Conservation (phyloP, 1,139 yeast species). For the Yamadazyma epiphylla region DNA sequence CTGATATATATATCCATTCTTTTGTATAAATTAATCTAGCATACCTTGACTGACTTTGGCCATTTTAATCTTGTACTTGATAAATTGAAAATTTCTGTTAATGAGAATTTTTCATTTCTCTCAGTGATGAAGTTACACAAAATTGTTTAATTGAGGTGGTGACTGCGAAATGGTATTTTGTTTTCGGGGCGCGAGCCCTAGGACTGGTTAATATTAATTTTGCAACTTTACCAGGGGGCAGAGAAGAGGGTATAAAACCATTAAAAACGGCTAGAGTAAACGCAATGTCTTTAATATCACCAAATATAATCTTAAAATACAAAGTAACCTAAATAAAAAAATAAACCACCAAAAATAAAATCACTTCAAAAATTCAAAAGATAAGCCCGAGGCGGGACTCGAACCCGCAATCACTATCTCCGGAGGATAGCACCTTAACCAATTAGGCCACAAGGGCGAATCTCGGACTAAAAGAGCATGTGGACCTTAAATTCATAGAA, state of each 20-base stretch:
- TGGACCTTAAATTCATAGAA: too few species aligned
- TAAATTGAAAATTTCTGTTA: constrained; percentile 11
- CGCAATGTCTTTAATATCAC: too few species aligned
- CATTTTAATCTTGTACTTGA: constrained; percentile 37
- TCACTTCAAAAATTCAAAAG: constrained; percentile 6
- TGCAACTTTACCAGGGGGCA: too few species aligned
- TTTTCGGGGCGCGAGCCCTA: constrained; percentile 23
- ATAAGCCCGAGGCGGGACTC: constrained; percentile 53
- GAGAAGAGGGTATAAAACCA: not conserved
- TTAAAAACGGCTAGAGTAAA: too few species aligned
- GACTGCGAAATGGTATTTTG: too few species aligned
- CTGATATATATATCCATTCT: too few species aligned
- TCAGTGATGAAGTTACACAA: too few species aligned
- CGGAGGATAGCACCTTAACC: constrained; percentile 56
- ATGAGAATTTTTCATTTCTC: constrained; percentile 6
- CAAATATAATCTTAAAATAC: not conserved
- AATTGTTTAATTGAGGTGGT: too few species aligned
- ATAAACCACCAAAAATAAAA: constrained; percentile 4
- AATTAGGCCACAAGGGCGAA: constrained; percentile 53
- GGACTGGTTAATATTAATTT: too few species aligned
- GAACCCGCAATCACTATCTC: constrained; percentile 57
- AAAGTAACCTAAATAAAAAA: too few species aligned
- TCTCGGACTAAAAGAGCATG: too few species aligned
- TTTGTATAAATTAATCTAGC: constrained; percentile 3
- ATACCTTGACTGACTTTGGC: constrained; percentile 65